phyloP scores from a whole-genome alignment of 2,329 filamentous ascomycete species.

The Fusarium metavorans region DNA sequence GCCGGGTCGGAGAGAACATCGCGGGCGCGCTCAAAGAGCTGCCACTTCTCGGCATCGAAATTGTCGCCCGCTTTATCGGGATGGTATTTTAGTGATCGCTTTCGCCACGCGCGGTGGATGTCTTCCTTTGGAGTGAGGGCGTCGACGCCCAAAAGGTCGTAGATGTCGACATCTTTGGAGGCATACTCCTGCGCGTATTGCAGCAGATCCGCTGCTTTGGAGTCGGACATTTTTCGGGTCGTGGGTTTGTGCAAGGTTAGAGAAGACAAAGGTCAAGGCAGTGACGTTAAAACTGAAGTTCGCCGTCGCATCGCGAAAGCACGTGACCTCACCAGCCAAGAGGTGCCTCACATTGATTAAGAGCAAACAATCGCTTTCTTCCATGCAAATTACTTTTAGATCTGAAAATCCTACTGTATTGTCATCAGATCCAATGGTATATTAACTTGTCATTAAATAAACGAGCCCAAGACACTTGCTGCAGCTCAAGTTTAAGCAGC shows the following conservation, averaged over 20 bases:
- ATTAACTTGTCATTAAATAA: neutral
- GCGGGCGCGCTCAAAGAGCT: conserved; percentile 86
- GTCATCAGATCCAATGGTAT: neutral
- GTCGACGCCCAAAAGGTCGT: conserved; percentile 78
- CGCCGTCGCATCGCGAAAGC: conserved; percentile 28
- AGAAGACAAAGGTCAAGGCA: neutral
- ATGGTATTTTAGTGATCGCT: conserved; percentile 89
- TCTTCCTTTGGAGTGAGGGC: conserved; percentile 75
- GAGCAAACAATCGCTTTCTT: neutral
- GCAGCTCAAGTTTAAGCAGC: neutral
- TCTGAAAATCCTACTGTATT: neutral
- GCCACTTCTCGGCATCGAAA: conserved; percentile 85
- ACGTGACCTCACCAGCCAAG: conserved; percentile 23
- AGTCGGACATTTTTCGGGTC: conserved; percentile 44
- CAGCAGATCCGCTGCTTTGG: conserved; percentile 62
- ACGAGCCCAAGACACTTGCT: neutral
- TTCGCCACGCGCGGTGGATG: conserved; percentile 86
- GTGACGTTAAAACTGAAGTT: conserved; percentile 6
- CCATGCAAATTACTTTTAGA: neutral
- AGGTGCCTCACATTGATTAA: neutral
- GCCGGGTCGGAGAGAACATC: conserved; percentile 81
- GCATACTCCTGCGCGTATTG: conserved; percentile 70
- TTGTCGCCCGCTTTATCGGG: conserved; percentile 87
- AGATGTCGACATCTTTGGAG: conserved; percentile 77
- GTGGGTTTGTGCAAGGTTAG: neutral